Conservation (phyloP, 2,329 filamentous ascomycete species). For the Fusarium brevicatenulatum region DNA sequence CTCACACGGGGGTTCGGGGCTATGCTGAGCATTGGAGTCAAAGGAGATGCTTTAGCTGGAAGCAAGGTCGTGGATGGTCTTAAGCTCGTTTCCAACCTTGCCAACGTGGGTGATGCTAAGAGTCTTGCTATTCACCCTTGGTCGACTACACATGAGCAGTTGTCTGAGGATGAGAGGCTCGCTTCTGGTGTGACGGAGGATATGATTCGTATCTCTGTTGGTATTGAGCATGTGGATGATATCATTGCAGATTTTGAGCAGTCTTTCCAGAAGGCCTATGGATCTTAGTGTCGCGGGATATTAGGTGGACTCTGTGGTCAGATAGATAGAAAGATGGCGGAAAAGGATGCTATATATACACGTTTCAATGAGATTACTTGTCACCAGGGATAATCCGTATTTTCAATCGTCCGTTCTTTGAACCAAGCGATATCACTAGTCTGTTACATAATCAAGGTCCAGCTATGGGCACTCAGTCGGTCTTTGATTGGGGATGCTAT, state of each 20-base stretch:
- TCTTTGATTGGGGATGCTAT: rapidly evolving
- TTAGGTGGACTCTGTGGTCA: background rate
- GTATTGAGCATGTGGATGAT: constrained; percentile 96
- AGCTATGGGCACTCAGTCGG: background rate
- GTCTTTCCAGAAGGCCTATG: constrained; percentile 68
- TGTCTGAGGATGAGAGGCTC: constrained; percentile 83
- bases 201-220: constrained; percentile 93
- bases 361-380: no score
- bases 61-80: constrained; percentile 92
- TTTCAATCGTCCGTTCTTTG: rapidly evolving
- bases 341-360: background rate
- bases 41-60: constrained; percentile 80
- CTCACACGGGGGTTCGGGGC: constrained; percentile 86
- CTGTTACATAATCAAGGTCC: no score
- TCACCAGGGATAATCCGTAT: background rate
- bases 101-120: constrained; percentile 96
- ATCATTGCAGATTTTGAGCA: constrained; percentile 97
- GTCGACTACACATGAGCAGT: constrained; percentile 94
- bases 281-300: background rate
- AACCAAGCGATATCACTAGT: background rate
- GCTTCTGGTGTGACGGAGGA: constrained; percentile 88
- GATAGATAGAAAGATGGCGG: background rate
- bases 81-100: constrained; percentile 94
- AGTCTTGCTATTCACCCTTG: constrained; percentile 95
- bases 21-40: constrained; percentile 92